phyloP scores from a whole-genome alignment of 2,329 filamentous ascomycete species.

The Cordyceps fumosorosea region DNA sequence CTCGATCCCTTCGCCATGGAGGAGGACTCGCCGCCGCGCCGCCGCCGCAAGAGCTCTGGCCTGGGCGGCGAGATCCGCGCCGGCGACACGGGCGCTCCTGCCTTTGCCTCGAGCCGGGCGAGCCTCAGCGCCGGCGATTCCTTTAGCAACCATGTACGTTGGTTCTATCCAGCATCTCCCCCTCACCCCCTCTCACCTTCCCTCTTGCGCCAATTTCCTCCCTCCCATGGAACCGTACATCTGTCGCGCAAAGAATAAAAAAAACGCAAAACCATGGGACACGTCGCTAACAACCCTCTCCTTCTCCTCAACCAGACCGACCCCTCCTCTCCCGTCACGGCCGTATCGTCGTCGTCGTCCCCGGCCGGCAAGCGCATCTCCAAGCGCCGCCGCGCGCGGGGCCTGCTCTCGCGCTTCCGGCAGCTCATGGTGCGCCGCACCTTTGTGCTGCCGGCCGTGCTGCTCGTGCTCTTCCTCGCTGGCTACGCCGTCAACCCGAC shows the following conservation, averaged over 20 bases:
- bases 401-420: slow-evolving; percentile 39
- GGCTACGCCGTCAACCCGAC: slow-evolving; percentile 71
- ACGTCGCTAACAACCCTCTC: background rate
- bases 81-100: slow-evolving; percentile 50
- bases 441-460: slow-evolving; percentile 59
- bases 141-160: slow-evolving; percentile 1
- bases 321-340: slow-evolving; percentile 11
- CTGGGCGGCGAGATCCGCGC: slow-evolving; percentile 46
- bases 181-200: too few relatives aligned
- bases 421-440: slow-evolving; percentile 56
- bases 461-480: slow-evolving; percentile 56
- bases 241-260: background rate
- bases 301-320: slow-evolving; percentile 14
- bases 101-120: slow-evolving; percentile 45
- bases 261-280: background rate
- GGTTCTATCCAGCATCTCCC: background rate
- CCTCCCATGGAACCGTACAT: background rate
- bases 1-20: slow-evolving; percentile 39
- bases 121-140: slow-evolving; percentile 30
- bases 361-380: slow-evolving; percentile 36
- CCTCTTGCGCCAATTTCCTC: background rate
- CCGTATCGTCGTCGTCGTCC: slow-evolving; percentile 10
- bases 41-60: slow-evolving; percentile 50
- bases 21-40: slow-evolving; percentile 31
- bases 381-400: slow-evolving; percentile 50